Evolutionary conservation across 179 eudicot species (phyloP).

Genomic region (Dionaea muscipula): DNA sequence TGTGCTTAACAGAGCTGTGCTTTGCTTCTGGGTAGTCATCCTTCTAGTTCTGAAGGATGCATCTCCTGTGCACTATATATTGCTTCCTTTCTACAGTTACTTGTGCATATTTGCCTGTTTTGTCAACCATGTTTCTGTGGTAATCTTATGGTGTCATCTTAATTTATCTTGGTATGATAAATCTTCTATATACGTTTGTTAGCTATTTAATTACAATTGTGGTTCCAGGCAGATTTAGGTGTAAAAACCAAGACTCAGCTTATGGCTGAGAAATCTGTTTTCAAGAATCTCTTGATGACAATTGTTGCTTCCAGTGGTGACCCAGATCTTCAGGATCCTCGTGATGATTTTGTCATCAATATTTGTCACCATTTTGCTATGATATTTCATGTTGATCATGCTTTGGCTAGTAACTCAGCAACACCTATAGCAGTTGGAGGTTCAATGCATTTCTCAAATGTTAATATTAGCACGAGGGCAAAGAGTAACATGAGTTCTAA

Average conservation of each 20-base stretch:
- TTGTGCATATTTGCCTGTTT: too few relatives aligned
- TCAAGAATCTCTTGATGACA: slow-evolving; percentile 85
- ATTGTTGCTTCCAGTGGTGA: slow-evolving; percentile 85
- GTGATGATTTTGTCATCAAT: slow-evolving; percentile 70
- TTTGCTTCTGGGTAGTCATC: not conserved
- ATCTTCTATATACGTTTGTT: too few relatives aligned
- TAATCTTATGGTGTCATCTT: too few relatives aligned
- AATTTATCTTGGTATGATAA: too few relatives aligned
- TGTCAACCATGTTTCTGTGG: too few relatives aligned
- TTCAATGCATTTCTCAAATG: slow-evolving; percentile 35
- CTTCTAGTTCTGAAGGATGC: too few relatives aligned
- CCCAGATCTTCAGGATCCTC: slow-evolving; percentile 56
- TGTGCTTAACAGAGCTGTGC: not conserved
- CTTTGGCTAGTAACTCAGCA: slow-evolving; percentile 30
- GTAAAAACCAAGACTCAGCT: slow-evolving; percentile 98
- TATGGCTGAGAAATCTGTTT: slow-evolving; percentile 92
- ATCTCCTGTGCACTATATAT: too few relatives aligned
- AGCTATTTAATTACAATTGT: not conserved
- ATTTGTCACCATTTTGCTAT: slow-evolving; percentile 90
- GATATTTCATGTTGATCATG: slow-evolving; percentile 62
- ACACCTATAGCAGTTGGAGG: slow-evolving; percentile 38
- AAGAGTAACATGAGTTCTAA: slow-evolving; percentile 44
- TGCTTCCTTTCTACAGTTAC: too few relatives aligned
- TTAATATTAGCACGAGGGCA: slow-evolving; percentile 31
- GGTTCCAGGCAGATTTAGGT: slow-evolving; percentile 79